These are phyloP conservation scores for Phytopythium kandeliae DNA, from an alignment of 352 stramenopile species.

Conservation along the genomic window DNA sequence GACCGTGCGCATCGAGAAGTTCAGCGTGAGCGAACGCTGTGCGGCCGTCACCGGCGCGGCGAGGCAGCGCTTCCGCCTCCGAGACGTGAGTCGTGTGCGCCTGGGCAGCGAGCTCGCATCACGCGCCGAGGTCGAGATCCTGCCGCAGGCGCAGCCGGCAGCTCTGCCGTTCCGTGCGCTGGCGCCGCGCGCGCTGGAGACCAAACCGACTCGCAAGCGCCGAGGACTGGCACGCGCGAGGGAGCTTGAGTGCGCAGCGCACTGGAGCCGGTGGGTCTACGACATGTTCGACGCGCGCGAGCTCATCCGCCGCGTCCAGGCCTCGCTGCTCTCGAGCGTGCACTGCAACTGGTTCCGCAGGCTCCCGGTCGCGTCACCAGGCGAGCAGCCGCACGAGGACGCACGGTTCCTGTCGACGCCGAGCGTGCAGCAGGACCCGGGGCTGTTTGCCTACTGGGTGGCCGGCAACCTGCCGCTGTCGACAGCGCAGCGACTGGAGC, in stretches of 20 bases:
- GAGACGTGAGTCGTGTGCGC: conserved; percentile 14
- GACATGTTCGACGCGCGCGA: conserved; percentile 49
- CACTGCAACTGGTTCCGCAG: conserved; percentile 72
- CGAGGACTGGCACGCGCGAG: conserved; percentile 11
- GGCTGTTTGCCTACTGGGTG: conserved; percentile 77
- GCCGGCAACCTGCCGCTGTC: conserved; percentile 63
- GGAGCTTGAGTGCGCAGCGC: conserved; percentile 32
- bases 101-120: conserved; percentile 8
- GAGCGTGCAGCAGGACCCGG: conserved; percentile 49
- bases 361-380: conserved; percentile 8
- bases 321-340: conserved; percentile 59
- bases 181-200: too few relatives aligned
- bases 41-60: conserved; percentile 52
- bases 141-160: conserved; percentile 35
- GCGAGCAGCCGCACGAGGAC: neutral
- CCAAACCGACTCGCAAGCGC: neutral
- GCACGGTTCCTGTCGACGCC: conserved; percentile 26
- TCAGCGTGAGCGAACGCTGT: conserved; percentile 33
- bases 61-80: conserved; percentile 62
- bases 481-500: conserved; percentile 44
- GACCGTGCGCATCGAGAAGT: conserved; percentile 67
- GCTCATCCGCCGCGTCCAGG: conserved; percentile 61
- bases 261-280: conserved; percentile 43
- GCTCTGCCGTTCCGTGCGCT: conserved; percentile 28
- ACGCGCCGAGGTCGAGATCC: conserved; percentile 54